Conservation (phyloP, 345 rosid genomes). For the Litchi chinensis region DNA sequence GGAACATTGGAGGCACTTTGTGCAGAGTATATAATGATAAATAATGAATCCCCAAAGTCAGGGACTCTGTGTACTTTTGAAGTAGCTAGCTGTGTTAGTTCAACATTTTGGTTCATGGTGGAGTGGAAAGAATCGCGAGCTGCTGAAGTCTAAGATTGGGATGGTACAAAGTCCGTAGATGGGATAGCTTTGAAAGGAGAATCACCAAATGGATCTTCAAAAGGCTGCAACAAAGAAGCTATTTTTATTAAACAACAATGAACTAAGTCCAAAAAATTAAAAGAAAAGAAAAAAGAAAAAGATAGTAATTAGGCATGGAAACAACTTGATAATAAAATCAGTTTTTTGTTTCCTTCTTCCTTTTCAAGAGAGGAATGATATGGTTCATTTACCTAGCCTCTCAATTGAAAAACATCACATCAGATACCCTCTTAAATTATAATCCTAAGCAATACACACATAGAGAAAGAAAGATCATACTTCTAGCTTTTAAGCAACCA, state of each 20-base stretch:
- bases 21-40: slow-evolving; percentile 49
- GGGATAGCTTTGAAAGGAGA: slow-evolving; percentile 83
- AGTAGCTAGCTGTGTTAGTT: slow-evolving; percentile 39
- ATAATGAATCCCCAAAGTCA: slow-evolving; percentile 56
- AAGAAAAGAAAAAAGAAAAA: too few species aligned
- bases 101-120: slow-evolving; percentile 43
- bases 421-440: too few species aligned
- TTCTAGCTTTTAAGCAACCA: too few species aligned
- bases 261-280: too few species aligned
- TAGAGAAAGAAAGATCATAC: too few species aligned
- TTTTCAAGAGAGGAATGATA: too few species aligned
- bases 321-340: neutral
- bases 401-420: too few species aligned
- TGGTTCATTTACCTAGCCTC: neutral
- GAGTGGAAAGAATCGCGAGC: slow-evolving; percentile 47
- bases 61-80: slow-evolving; percentile 31
- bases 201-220: slow-evolving; percentile 97
- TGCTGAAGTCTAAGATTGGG: slow-evolving; percentile 40
- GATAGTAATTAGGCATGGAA: neutral
- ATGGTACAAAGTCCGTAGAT: slow-evolving; percentile 39
- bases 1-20: too few species aligned
- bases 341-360: too few species aligned
- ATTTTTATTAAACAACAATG: too few species aligned
- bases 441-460: too few species aligned
- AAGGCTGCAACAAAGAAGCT: slow-evolving; percentile 56